A percentile compares a stretch with the other conserved stretches of the same genome.
Evolutionary conservation across 495 filamentous ascomycete species (phyloP).

Genomic region (Podospora australis): DNA sequence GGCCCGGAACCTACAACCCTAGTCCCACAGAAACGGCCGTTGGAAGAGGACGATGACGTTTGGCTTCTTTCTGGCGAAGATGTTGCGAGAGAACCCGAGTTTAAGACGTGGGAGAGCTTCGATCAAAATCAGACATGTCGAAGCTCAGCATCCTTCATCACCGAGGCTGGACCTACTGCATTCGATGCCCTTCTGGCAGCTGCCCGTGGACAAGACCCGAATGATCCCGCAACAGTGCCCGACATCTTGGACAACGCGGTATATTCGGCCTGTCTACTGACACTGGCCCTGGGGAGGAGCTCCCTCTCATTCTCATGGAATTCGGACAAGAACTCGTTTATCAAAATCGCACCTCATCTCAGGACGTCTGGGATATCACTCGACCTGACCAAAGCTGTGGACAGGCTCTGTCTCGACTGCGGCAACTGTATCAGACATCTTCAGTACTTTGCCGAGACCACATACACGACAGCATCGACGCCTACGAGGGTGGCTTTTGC

Average conservation of each 20-base stretch:
- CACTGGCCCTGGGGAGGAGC: conserved; percentile 71
- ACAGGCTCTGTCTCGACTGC: conserved; percentile 49
- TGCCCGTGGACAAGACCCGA: too few species aligned
- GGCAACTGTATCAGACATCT: conserved; percentile 53
- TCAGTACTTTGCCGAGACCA: conserved; percentile 45
- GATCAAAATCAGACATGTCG: conserved; percentile 31
- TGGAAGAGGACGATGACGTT: conserved; percentile 40
- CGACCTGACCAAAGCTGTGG: conserved; percentile 49
- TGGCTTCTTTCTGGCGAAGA: conserved; percentile 44
- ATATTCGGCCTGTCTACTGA: conserved; percentile 58
- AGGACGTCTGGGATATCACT: conserved; percentile 66
- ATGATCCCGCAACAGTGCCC: conserved; percentile 11
- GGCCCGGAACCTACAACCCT: too few species aligned
- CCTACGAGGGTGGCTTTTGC: conserved; percentile 57
- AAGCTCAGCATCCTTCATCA: conserved; percentile 52
- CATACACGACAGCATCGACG: conserved; percentile 34
- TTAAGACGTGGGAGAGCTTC: conserved; percentile 71
- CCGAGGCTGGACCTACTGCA: conserved; percentile 63
- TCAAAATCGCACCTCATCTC: conserved; percentile 45
- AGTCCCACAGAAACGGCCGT: too few species aligned
- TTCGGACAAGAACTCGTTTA: conserved; percentile 49
- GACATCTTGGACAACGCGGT: conserved; percentile 37
- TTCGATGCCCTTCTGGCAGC: conserved; percentile 63
- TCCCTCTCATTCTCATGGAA: conserved; percentile 75
- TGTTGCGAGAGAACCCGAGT: conserved; percentile 31